Conservation (phyloP, 257 asterid genomes). For the Hygrophila difformis region DNA sequence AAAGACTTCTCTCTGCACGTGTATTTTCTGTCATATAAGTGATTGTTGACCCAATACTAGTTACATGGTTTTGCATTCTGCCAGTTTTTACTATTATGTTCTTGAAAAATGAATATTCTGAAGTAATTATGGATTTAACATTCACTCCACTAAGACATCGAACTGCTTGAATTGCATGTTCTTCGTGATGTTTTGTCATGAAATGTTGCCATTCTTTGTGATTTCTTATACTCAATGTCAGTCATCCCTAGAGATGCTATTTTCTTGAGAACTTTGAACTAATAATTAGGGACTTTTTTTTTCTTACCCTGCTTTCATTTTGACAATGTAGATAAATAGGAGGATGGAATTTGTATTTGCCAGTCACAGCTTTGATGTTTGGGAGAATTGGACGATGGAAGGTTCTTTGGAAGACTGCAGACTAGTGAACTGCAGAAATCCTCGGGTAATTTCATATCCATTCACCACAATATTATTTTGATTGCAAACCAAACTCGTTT, state of each 20-base stretch:
- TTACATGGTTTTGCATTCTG: not conserved
- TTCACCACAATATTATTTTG: not conserved
- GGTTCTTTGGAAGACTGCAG: conserved; percentile 88
- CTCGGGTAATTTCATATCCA: conserved; percentile 47
- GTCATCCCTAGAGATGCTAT: not conserved
- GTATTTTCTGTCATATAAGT: too few species aligned
- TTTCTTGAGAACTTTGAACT: not conserved
- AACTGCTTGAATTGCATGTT: not conserved
- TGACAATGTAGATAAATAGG: conserved; percentile 72
- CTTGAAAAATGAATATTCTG: too few species aligned
- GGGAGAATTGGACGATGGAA: conserved; percentile 97
- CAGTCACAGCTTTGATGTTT: conserved; percentile 92
- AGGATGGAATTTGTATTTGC: conserved; percentile 98
- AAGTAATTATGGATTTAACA: too few species aligned
- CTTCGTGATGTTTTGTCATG: too few species aligned
- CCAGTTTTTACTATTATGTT: too few species aligned
- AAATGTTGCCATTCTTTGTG: too few species aligned
- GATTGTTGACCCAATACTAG: not conserved
- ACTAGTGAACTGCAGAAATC: conserved; percentile 92
- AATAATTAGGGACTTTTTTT: not conserved
- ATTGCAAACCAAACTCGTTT: too few species aligned
- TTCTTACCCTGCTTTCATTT: conserved; percentile 13
- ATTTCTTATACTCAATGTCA: too few species aligned
- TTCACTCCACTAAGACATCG: too few species aligned
- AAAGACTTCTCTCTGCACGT: too few species aligned